Base-by-base conservation (phyloP, 2,329 filamentous ascomycete genomes). In the Falciphora oryzae region DNA sequence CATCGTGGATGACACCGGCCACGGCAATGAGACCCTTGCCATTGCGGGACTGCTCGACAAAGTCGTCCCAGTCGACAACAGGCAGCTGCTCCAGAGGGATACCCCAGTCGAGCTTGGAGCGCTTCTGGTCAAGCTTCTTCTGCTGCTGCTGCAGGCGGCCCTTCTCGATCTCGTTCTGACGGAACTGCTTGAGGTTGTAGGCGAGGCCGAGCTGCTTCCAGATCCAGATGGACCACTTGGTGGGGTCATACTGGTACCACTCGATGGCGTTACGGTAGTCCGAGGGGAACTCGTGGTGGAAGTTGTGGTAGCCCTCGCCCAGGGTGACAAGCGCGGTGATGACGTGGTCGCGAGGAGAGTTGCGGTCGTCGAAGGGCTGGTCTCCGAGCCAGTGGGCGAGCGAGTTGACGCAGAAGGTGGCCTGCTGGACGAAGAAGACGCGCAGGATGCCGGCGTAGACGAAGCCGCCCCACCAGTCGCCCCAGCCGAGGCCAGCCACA, bases 271-370 rank as follows among this genome's bases (percentile, higher is more conserved):
- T 96, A 75, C 92, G 91, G 86, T 95, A 96, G 77, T 96, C 92
- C 14, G 91, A 94, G 64, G 92, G 92, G 80, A 96, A 96, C 77
- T 96, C 92, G 83, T 96, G 92, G 80, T 96, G 92, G 85, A 96
- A 96, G 84, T 96, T 96, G 85, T 96, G 92, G 81, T 96, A 96
- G 35, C 92, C 92, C 79, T 77, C 92, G 61, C 92, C 92, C 28
- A 96, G 88, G 58, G 92, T 96, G 70, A 92, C 88, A 25, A 96
- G 80, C 59, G 92, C 92, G 57, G 92, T 96, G 78, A 96, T 86
- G 74, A 94, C 85, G 78, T 96, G 91, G 73, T 96, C 92, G 75
- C 92, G 89, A 68, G 92, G 92, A 67, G 90, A 93, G 86, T 96
- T 94, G 78, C 91, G 90, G 84, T 96, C 92, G 72, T 96, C 92